A percentile compares a stretch with the other conserved stretches of the same genome.
phyloP scores from a whole-genome alignment of 768 basidiomycete genomes.

The Naematelia encephala region DNA sequence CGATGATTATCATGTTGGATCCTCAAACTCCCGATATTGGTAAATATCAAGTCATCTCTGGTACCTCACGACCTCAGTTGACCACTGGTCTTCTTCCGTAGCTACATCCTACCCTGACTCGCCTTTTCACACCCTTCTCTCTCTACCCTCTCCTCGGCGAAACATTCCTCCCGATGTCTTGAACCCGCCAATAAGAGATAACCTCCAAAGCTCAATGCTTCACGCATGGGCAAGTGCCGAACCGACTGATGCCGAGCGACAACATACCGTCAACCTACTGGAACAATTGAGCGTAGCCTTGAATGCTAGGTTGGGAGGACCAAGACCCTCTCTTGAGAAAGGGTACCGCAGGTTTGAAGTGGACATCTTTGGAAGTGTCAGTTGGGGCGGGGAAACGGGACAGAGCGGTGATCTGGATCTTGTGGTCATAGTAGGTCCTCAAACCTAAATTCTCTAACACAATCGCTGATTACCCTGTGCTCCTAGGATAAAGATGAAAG shows the following conservation, averaged over 20 bases:
- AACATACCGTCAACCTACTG: constrained; percentile 13
- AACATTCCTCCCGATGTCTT: constrained; percentile 21
- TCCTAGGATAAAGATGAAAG: background rate
- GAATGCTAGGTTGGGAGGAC: constrained; percentile 19
- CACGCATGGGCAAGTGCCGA: constrained; percentile 27
- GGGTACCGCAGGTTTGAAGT: constrained; percentile 33
- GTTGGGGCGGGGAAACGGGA: constrained; percentile 49
- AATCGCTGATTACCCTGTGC: background rate
- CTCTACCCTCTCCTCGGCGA: constrained; percentile 17
- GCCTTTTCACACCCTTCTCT: constrained; percentile 22
- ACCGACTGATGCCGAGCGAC: constrained; percentile 15
- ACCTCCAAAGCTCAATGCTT: constrained; percentile 21
- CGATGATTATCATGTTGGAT: too few species aligned
- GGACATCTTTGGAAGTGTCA: constrained; percentile 49
- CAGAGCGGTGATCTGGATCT: constrained; percentile 46
- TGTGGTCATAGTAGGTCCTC: constrained; percentile 32
- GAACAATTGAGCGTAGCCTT: constrained; percentile 17
- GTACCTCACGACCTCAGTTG: background rate
- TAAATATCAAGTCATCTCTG: background rate
- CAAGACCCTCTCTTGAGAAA: constrained; percentile 3
- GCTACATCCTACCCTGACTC: constrained; percentile 18
- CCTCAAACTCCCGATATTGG: background rate
- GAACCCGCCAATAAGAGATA: constrained; percentile 5
- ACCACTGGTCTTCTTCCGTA: constrained; percentile 13
- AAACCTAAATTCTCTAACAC: background rate